Percentiles rank a stretch among this genome's conserved stretches.
phyloP scores from a whole-genome alignment of 2,329 filamentous ascomycete species.

The Aspergillus ochraceoroseus region DNA sequence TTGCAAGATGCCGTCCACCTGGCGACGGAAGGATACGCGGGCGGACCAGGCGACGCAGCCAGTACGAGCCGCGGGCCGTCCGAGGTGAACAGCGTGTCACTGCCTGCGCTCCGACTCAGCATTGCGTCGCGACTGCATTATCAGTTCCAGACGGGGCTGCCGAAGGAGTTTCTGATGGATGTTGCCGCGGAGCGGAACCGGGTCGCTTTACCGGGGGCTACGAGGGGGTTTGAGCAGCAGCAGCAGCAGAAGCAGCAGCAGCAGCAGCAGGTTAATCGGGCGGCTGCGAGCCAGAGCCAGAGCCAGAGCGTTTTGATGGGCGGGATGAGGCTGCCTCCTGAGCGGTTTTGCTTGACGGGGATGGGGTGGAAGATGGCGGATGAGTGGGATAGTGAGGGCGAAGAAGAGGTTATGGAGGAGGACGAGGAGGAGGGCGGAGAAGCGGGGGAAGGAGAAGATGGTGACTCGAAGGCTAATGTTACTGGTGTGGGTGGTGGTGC shows the following conservation, averaged over 20 bases:
- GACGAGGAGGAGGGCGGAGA: conserved; percentile 28
- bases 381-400: conserved; percentile 54
- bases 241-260: too few relatives aligned
- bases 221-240: conserved; percentile 47
- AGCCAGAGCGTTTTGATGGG: conserved; percentile 42
- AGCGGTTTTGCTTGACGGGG: conserved; percentile 58
- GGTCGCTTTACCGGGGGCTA: conserved; percentile 51
- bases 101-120: conserved; percentile 56
- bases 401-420: conserved; percentile 39
- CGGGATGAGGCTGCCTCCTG: conserved; percentile 57
- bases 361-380: conserved; percentile 54
- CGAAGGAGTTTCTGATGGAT: conserved; percentile 59
- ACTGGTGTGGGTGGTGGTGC: conserved; percentile 30
- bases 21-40: conserved; percentile 48
- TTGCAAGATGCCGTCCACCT: conserved; percentile 52
- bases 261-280: conserved; percentile 21
- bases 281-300: conserved; percentile 25
- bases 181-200: conserved; percentile 54
- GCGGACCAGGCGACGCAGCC: conserved; percentile 30
- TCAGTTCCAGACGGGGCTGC: conserved; percentile 55
- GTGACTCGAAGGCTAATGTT: conserved; percentile 23
- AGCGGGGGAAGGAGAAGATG: conserved; percentile 31
- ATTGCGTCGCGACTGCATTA: conserved; percentile 57
- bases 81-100: conserved; percentile 51
- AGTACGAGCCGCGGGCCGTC: conserved; percentile 34